These are phyloP conservation scores for Gossypium stocksii DNA, from an alignment of 345 rosid species.

Conservation along the genomic window DNA sequence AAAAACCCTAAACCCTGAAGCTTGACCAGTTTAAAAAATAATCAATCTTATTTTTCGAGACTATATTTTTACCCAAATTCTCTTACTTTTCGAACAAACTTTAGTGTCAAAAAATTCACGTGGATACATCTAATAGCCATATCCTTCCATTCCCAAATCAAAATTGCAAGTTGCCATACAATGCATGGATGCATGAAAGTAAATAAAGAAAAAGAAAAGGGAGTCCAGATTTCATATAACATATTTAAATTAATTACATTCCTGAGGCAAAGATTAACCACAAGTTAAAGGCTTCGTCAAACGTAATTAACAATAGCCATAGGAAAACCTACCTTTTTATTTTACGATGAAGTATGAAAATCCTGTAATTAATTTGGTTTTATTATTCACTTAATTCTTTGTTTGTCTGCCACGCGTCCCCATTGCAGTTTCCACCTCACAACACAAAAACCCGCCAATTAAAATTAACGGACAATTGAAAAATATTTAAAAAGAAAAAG, in stretches of 20 bases:
- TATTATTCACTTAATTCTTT: too few relatives aligned
- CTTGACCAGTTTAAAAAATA: too few relatives aligned
- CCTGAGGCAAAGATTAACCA: background rate
- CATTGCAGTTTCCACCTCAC: background rate
- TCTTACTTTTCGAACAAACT: too few relatives aligned
- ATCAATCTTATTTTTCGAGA: too few relatives aligned
- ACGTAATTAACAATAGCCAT: background rate
- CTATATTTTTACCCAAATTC: rapidly evolving
- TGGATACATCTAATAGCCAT: background rate
- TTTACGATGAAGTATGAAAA: too few relatives aligned
- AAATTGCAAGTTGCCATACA: background rate
- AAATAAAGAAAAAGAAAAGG: background rate
- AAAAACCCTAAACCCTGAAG: too few relatives aligned
- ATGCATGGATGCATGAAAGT: background rate
- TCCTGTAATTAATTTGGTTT: too few relatives aligned
- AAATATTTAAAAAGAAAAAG: background rate
- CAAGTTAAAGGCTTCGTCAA: constrained; percentile 1
- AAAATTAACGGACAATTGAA: constrained; percentile 7
- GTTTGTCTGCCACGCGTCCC: constrained; percentile 6
- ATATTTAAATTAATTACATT: background rate
- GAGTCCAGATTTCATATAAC: background rate
- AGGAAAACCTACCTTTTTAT: background rate
- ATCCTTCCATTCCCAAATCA: background rate
- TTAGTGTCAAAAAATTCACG: background rate
- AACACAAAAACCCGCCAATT: constrained; percentile 5